Evolutionary conservation across 2,329 filamentous ascomycete genomes (phyloP), one percentile per base, ranked within the genome.

Genomic region (Coccinonectria pachysandricola): DNA sequence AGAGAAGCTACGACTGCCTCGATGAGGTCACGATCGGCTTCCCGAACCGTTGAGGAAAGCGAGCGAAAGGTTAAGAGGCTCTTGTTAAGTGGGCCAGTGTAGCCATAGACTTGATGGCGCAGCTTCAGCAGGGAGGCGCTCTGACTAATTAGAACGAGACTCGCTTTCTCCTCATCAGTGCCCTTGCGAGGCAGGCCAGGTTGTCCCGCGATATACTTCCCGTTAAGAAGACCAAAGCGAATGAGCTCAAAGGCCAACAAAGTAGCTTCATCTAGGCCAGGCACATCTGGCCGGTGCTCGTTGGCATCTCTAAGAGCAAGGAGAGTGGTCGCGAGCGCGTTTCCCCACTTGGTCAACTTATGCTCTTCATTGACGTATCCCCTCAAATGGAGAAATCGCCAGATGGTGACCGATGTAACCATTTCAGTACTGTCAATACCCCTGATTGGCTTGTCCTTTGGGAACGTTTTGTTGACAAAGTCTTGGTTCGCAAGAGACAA

Each of bases 71-170:
- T 78, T 21, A 98, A 67, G 27, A 95, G 66, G 40, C 88, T 86
- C 54, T 91, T 79, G 63, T 86, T 94, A 2, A 98, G 68, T 2
- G 91, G 88, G 1, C 91, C 91, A 2, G 88, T 95, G 56, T 95
- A 98, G 15, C 91, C 91, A 42, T 88, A 87, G 4, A 71, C 68
- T 42, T 83, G 72, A 52, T 98, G 91, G 16, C 77, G 74, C 35
- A 96, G 65, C 47, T 81, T 84, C 26, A 86, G 71, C 31, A 96
- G 64, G 27, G 82, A 86, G 9, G 87, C 83, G 35, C 87, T 79
- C 19, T 91, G 79, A 41, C 86, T 91, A 44, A 96, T 76, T 22
- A 98, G 68, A 29, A 91, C 68, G 22, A 86, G 75, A 45, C 79
- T 79, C 16, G 71, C 66, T 50, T 82, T 85, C 39, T 94, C 86